Evolutionary conservation across 2,329 filamentous ascomycete species (phyloP).

Genomic region (Westerdykella sp.): DNA sequence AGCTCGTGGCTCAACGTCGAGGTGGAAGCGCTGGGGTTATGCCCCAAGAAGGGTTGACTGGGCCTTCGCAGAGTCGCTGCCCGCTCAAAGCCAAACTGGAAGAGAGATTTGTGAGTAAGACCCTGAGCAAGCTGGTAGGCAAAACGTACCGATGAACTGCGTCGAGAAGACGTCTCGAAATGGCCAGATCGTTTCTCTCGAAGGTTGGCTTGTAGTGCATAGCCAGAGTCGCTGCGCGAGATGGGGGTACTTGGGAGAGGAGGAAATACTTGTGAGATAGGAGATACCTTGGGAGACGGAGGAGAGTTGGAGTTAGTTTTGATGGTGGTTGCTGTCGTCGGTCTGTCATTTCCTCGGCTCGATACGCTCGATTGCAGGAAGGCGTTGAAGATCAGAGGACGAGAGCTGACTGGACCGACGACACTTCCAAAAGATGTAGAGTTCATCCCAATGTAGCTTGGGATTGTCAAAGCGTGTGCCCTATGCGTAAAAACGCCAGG

Average conservation of each 20-base stretch:
- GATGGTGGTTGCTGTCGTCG: slow-evolving; percentile 45
- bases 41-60: slow-evolving; percentile 62
- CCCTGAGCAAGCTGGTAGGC: not conserved
- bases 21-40: slow-evolving; percentile 59
- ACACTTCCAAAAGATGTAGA: slow-evolving; percentile 78
- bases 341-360: slow-evolving; percentile 60
- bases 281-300: slow-evolving; percentile 60
- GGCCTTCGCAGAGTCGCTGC: slow-evolving; percentile 59
- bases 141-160: slow-evolving; percentile 67
- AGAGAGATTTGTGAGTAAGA: not conserved
- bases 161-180: slow-evolving; percentile 72
- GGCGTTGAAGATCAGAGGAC: slow-evolving; percentile 78
- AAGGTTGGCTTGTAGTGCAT: slow-evolving; percentile 75
- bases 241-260: slow-evolving; percentile 68
- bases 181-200: slow-evolving; percentile 92
- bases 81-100: slow-evolving; percentile 67
- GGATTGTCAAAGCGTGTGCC: slow-evolving; percentile 64
- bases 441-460: slow-evolving; percentile 82
- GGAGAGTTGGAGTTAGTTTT: slow-evolving; percentile 43
- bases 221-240: slow-evolving; percentile 88
- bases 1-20: slow-evolving; percentile 52
- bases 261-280: slow-evolving; percentile 71
- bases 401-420: slow-evolving; percentile 46
- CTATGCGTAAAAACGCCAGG: slow-evolving; percentile 69
- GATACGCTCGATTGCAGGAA: slow-evolving; percentile 72